Evolutionary conservation across 176 grass and related monocot genomes (phyloP).

Genomic region (Bothriochloa decipiens): DNA sequence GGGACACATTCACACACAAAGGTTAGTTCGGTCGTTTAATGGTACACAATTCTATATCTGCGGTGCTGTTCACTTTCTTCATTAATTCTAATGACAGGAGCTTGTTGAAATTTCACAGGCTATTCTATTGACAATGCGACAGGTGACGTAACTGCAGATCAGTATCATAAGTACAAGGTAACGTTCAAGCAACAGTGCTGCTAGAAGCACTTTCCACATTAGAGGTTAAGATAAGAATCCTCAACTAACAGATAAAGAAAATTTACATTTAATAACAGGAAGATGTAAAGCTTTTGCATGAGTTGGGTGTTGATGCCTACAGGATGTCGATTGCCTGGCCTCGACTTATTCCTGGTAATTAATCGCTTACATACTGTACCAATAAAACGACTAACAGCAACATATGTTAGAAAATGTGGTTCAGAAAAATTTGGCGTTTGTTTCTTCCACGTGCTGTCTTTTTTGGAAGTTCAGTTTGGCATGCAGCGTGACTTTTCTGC

Average conservation of each 20-base stretch:
- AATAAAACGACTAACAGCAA: background rate
- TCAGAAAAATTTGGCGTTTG: background rate
- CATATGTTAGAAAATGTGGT: background rate
- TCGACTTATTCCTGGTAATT: conserved; percentile 79
- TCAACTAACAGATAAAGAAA: background rate
- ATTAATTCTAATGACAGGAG: background rate
- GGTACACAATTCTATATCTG: background rate
- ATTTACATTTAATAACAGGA: conserved; percentile 47
- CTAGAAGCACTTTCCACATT: background rate
- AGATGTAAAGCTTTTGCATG: conserved; percentile 90
- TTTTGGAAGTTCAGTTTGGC: too few relatives aligned
- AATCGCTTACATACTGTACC: background rate
- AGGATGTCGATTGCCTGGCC: conserved; percentile 90
- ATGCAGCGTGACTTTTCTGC: background rate
- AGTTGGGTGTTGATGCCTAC: conserved; percentile 82
- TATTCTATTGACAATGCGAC: conserved; percentile 43
- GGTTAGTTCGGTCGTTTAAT: conserved; percentile 35
- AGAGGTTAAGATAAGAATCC: background rate
- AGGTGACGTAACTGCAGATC: conserved; percentile 83
- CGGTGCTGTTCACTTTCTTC: background rate
- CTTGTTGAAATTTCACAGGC: conserved; percentile 48
- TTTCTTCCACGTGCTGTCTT: background rate
- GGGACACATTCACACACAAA: conserved; percentile 65
- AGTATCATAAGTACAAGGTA: conserved; percentile 96
- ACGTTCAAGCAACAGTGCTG: background rate